Conservation (phyloP, 2,329 filamentous ascomycete genomes). For the Monilinia fructicola region DNA sequence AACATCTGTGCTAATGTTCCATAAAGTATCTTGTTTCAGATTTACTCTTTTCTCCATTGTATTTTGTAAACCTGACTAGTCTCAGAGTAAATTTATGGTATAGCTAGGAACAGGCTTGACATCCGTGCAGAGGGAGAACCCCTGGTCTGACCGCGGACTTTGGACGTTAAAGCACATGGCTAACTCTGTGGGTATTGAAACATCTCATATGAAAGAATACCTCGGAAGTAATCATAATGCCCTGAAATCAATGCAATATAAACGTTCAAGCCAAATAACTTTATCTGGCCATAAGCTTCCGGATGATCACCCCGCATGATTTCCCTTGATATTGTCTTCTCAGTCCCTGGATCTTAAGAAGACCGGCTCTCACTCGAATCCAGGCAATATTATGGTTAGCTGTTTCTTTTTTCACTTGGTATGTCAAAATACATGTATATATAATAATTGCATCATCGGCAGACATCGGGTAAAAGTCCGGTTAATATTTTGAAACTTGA, state of each 20-base stretch:
- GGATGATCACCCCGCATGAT: background rate
- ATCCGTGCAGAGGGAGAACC: slow-evolving; percentile 12
- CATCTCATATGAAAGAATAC: background rate
- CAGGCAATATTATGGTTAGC: background rate
- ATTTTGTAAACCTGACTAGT: background rate
- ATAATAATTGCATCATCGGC: background rate
- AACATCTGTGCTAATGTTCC: slow-evolving; percentile 6
- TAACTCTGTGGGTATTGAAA: background rate
- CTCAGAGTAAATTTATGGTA: slow-evolving; percentile 24
- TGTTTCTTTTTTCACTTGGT: slow-evolving; percentile 10
- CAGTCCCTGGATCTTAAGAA: background rate
- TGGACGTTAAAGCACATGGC: background rate
- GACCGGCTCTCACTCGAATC: background rate
- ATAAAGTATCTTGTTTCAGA: background rate
- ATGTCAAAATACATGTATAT: background rate
- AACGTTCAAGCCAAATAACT: background rate
- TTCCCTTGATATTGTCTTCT: background rate
- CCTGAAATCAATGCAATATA: background rate
- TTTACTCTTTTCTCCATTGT: background rate
- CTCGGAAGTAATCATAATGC: background rate
- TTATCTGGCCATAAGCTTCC: background rate
- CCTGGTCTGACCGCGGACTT: slow-evolving; percentile 11
- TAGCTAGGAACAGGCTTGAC: slow-evolving; percentile 16
- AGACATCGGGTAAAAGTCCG: background rate
- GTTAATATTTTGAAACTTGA: background rate